Evolutionary conservation across 257 asterid genomes (phyloP), one percentile per base, ranked within the genome.

Genomic region (Salvia hispanica): DNA sequence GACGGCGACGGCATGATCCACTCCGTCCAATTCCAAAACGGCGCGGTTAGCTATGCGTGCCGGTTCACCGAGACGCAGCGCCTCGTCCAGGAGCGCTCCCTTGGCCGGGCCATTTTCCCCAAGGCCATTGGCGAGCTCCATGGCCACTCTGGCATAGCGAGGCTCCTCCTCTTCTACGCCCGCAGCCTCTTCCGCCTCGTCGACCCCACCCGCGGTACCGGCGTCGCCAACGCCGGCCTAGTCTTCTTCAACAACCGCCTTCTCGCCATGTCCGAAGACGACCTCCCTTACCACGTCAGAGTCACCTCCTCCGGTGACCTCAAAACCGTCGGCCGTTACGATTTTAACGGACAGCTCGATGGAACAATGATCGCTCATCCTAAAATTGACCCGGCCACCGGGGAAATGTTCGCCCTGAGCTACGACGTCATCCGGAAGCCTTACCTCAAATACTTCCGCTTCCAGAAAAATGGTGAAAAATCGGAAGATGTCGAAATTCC

Each of bases 1-100:
- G 99, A 94, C 77, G 99, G 99, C 4, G 99, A 94, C 64, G 99
- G 99, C 55, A 94, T 94, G 99, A 82, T 94, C 63, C 99, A 94
- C 71, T 87, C 97, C 62, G 95, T 94, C 4, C 76, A 77, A 5
- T 86, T 94, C 75, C 12, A 75, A 0, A 69, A 80, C 71, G 99
- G 97, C 9, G 13, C 74, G 0, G 99, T 85, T 2, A 84, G 91
- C 81, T 94, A 94, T 42, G 78, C 96, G 0, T 88, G 99, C 60
- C 83, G 99, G 0, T 91, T 91, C 67, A 94, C 99, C 0, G 97
- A 94, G 76, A 94, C 99, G 1, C 82, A 84, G 15, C 66, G 99
- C 18, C 73, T 94, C 0, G 37, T 66, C 46, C 99, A 94, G 16
- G 99, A 94, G 43, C 80, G 88, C 34, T 78, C 80, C 13, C 16